Base-by-base conservation (phyloP, 2,329 filamentous ascomycete genomes). In the Hymenoscyphus repandus region DNA sequence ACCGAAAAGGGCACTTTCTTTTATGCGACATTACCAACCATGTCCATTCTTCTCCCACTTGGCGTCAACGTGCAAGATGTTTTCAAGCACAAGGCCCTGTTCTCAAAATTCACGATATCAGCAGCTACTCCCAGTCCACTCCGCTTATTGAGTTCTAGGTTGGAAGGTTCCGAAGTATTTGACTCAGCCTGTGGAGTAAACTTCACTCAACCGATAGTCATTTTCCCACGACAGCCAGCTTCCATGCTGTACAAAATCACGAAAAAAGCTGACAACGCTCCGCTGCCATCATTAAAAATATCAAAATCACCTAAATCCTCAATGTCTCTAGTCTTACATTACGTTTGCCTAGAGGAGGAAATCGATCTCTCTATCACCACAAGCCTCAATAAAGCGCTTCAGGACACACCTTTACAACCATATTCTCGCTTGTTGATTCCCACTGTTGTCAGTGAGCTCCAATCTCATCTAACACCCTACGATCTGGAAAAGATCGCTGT, bases 41-140 rank as follows among this genome's bases (percentile, higher is more conserved):
- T 95, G 17, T 78, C 84, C 2, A 85, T 93, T 1, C 79, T 86
- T 1, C 74, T 99, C 4, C 88, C 90, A 0, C 76, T 99, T 3
- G 91, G 92, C 2, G 93, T 99, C 55, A 97, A 97, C 58, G 93
- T 99, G 5, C 91, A 97, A 62, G 93, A 99, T 61, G 82, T 95
- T 27, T 97, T 97, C 74, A 95, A 96, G 65, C 82, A 89, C 56
- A 73, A 83, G 6, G 77, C 82, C 0, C 75, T 97, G 0, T 93
- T 93, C 64, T 96, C 91, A 0, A 85, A 86, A 9, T 99, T 99
- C 66, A 95, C 88, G 12, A 85, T 99, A 47, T 90, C 89, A 11
- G 90, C 91, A 0, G 86, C 89, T 1, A 88, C 78, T 50, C 68
- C 79, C 20, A 83, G 85, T 30, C 93, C 93, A 0, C 68, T 97